Evolutionary conservation across 176 grass and related monocot species (phyloP).

Genomic region (Eragrostis nindensis): DNA sequence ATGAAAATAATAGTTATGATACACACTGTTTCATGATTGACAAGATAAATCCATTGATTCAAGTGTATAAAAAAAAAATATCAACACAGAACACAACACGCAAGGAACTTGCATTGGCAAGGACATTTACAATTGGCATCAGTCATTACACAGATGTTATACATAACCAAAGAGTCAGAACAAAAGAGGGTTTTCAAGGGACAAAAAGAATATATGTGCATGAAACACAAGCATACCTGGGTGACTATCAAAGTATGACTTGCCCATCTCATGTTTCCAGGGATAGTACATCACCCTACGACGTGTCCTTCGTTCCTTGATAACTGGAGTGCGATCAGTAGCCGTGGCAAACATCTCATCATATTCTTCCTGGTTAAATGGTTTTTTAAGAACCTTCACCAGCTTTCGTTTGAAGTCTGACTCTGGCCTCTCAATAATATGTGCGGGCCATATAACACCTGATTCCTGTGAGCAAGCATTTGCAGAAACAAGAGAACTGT

Average conservation of each 20-base stretch:
- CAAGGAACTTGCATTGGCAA: constrained; percentile 9
- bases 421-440: constrained; percentile 52
- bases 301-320: constrained; percentile 53
- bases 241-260: constrained; percentile 67
- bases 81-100: neutral
- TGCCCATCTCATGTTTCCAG: constrained; percentile 35
- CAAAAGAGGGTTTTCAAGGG: constrained; percentile 1
- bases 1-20: neutral
- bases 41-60: neutral
- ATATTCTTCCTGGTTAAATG: constrained; percentile 62
- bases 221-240: constrained; percentile 60
- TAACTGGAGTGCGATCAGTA: constrained; percentile 25
- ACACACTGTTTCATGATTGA: constrained; percentile 21
- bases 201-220: constrained; percentile 1
- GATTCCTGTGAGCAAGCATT: constrained; percentile 32
- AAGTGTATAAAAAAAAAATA: neutral
- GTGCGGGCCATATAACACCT: constrained; percentile 52
- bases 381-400: constrained; percentile 51
- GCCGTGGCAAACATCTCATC: constrained; percentile 40
- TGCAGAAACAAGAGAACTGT: constrained; percentile 21
- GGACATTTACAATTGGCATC: neutral
- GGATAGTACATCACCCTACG: constrained; percentile 28
- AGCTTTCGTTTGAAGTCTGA: constrained; percentile 66
- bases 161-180: constrained; percentile 17
- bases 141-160: constrained; percentile 25